phyloP scores from a whole-genome alignment of 2,329 filamentous ascomycete species.

The Venturiaceae sp. region DNA sequence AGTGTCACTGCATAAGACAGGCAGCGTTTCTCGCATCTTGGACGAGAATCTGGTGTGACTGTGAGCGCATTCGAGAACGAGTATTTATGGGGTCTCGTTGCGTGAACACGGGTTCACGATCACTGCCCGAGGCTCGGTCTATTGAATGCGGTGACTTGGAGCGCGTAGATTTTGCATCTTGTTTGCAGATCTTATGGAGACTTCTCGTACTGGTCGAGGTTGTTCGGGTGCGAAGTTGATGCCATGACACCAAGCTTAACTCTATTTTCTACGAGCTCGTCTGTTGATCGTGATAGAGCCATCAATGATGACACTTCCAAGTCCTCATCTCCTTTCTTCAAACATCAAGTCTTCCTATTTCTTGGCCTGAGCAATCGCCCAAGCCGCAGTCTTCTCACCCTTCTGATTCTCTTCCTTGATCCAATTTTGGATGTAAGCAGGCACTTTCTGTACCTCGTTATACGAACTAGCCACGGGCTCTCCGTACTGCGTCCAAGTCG shows the following conservation, averaged over 20 bases:
- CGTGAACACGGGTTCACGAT: too few species aligned
- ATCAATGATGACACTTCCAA: background rate
- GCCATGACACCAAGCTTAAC: background rate
- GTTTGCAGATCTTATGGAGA: background rate
- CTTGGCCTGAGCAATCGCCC: constrained; percentile 3
- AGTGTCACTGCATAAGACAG: too few species aligned
- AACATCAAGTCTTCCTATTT: background rate
- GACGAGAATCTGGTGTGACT: too few species aligned
- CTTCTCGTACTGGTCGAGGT: background rate
- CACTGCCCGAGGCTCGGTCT: too few species aligned
- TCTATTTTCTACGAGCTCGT: background rate
- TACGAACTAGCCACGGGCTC: constrained; percentile 19
- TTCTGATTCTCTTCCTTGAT: constrained; percentile 7
- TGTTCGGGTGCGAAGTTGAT: background rate
- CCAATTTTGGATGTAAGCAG: constrained; percentile 6
- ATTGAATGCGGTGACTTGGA: background rate
- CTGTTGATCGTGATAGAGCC: background rate
- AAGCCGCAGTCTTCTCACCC: background rate
- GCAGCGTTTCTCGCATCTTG: too few species aligned
- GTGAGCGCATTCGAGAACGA: too few species aligned
- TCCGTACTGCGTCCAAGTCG: constrained; percentile 22
- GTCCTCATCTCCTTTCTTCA: background rate
- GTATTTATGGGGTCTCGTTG: too few species aligned
- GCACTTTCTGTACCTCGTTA: constrained; percentile 13
- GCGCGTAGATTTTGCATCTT: background rate